Conservation (phyloP, 805 yeast genomes). For the Myxozyma sirexii region DNA sequence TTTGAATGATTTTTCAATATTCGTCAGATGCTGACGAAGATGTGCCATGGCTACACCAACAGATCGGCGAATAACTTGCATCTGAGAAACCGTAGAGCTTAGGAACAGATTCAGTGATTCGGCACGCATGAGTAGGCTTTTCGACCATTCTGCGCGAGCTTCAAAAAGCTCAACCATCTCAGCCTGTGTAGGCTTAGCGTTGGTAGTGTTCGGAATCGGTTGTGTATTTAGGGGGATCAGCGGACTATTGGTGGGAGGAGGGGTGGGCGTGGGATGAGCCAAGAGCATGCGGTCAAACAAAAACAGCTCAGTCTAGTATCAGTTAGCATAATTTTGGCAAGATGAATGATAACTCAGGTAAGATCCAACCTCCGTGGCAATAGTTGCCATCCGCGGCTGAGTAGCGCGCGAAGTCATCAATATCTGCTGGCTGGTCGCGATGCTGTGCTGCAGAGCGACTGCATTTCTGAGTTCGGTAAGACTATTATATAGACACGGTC, state of each 20-base stretch:
- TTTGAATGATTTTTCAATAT: slow-evolving; percentile 35
- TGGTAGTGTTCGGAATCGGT: slow-evolving; percentile 27
- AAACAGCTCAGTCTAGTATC: slow-evolving; percentile 26
- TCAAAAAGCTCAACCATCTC: slow-evolving; percentile 30
- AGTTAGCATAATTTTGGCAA: background rate
- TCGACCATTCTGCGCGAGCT: slow-evolving; percentile 28
- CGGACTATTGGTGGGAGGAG: slow-evolving; percentile 28
- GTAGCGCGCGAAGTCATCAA: slow-evolving; percentile 34
- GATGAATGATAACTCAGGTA: too few relatives aligned
- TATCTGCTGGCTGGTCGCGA: slow-evolving; percentile 26
- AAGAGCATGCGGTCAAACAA: slow-evolving; percentile 26
- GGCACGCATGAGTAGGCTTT: slow-evolving; percentile 26
- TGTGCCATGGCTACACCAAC: slow-evolving; percentile 38
- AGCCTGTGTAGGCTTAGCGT: slow-evolving; percentile 23
- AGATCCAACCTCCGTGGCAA: slow-evolving; percentile 24
- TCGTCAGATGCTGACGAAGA: slow-evolving; percentile 35
- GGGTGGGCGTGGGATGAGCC: slow-evolving; percentile 28
- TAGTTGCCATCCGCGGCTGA: slow-evolving; percentile 27
- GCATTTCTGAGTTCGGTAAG: slow-evolving; percentile 27
- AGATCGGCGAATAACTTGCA: slow-evolving; percentile 35
- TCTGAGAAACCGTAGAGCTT: slow-evolving; percentile 22
- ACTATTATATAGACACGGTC: background rate
- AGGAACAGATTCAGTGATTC: slow-evolving; percentile 26
- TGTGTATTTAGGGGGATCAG: slow-evolving; percentile 30
- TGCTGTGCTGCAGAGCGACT: slow-evolving; percentile 18